Conservation (phyloP, 2,329 filamentous ascomycete genomes). For the Helotiales sp. region DNA sequence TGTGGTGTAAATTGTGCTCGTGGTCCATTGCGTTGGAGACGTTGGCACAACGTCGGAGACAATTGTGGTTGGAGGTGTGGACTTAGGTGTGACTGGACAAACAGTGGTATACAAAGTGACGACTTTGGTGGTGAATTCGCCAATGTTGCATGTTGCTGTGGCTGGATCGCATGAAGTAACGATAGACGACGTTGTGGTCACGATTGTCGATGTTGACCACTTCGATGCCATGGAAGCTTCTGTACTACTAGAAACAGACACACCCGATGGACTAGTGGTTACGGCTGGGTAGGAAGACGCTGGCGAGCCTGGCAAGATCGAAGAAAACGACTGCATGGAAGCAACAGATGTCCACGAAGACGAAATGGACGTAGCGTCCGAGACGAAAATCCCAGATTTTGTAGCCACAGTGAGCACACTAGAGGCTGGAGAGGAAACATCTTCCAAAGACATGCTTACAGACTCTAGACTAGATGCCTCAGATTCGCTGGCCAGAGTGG, state of each 20-base stretch:
- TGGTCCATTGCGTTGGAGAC: background rate
- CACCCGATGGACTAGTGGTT: background rate
- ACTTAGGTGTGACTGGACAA: too few relatives aligned
- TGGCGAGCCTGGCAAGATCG: background rate
- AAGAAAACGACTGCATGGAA: too few relatives aligned
- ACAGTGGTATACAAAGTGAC: slow-evolving; percentile 1
- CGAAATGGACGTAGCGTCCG: too few relatives aligned
- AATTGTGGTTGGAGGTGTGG: background rate
- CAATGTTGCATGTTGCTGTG: background rate
- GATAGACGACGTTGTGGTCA: background rate
- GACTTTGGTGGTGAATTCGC: background rate
- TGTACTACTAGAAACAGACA: background rate
- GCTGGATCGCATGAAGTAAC: background rate
- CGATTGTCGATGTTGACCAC: background rate
- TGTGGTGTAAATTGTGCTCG: slow-evolving; percentile 10
- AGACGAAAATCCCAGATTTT: too few relatives aligned
- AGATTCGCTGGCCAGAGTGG: too few relatives aligned
- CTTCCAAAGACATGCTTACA: too few relatives aligned
- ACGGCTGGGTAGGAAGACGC: background rate
- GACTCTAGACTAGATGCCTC: too few relatives aligned
- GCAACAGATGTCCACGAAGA: too few relatives aligned
- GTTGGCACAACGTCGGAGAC: background rate
- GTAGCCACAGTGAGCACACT: too few relatives aligned
- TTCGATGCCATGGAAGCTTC: background rate
- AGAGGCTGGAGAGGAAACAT: too few relatives aligned